phyloP scores from a whole-genome alignment of 2,329 filamentous ascomycete species.

The Fusarium penzigii region DNA sequence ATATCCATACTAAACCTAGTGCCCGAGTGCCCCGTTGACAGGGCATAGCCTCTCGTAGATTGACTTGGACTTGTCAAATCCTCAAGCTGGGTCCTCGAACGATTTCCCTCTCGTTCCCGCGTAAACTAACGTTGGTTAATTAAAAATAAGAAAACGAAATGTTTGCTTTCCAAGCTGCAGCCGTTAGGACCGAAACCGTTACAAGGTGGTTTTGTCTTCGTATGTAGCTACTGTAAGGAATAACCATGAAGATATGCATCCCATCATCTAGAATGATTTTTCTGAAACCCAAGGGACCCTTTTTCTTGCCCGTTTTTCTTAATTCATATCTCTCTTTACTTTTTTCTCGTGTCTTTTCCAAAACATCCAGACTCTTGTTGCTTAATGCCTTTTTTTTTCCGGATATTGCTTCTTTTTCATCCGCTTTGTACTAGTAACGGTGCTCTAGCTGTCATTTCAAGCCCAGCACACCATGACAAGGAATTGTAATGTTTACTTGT shows the following conservation, averaged over 20 bases:
- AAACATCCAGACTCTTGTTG: slow-evolving; percentile 1
- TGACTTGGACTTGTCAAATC: not conserved
- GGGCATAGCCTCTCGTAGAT: no score
- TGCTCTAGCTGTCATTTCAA: no score
- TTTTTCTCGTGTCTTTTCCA: no score
- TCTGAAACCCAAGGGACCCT: not conserved
- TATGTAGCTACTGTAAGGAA: not conserved
- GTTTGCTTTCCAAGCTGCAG: no score
- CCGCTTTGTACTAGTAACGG: no score
- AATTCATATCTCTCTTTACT: not conserved
- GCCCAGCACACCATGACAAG: no score
- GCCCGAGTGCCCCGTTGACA: not conserved
- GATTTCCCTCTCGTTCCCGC: not conserved
- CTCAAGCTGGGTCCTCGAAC: not conserved
- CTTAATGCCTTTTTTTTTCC: slow-evolving; percentile 15
- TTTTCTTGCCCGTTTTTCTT: not conserved
- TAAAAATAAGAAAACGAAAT: no score
- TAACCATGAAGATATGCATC: not conserved
- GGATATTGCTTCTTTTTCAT: not conserved
- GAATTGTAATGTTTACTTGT: no score
- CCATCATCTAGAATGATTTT: not conserved
- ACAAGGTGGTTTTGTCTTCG: no score
- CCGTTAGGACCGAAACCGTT: no score
- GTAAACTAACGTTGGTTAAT: no score
- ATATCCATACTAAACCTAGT: not conserved